Conservation (phyloP, 768 basidiomycete genomes). For the Amanita pseudoporphyria region DNA sequence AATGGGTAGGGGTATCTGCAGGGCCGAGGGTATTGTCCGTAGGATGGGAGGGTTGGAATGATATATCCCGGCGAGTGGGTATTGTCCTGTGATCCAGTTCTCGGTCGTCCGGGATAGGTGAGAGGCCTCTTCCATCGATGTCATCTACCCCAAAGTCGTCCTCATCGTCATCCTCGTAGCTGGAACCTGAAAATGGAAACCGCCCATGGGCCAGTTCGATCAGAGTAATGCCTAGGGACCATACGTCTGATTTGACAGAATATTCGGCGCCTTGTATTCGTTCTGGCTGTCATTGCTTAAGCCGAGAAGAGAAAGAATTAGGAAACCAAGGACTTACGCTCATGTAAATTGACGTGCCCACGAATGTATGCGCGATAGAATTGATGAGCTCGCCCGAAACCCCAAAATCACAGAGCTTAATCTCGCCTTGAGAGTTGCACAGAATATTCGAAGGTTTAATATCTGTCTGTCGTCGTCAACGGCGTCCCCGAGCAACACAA, state of each 20-base stretch:
- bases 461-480: slow-evolving; percentile 45
- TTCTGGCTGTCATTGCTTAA: slow-evolving; percentile 60
- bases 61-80: slow-evolving; percentile 29
- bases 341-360: slow-evolving; percentile 99
- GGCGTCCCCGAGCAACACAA: too few species aligned
- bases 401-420: slow-evolving; percentile 99
- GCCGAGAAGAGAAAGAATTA: too few species aligned
- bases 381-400: slow-evolving; percentile 99
- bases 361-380: slow-evolving; percentile 97
- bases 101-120: background rate
- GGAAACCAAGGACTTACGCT: slow-evolving; percentile 47
- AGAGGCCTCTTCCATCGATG: background rate
- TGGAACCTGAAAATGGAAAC: slow-evolving; percentile 92
- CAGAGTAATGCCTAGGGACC: slow-evolving; percentile 95
- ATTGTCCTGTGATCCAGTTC: slow-evolving; percentile 28
- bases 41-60: slow-evolving; percentile 10
- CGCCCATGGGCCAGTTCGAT: slow-evolving; percentile 95
- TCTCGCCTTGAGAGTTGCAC: slow-evolving; percentile 87
- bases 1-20: too few species aligned
- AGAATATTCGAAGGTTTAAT: slow-evolving; percentile 99
- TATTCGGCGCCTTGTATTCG: slow-evolving; percentile 98
- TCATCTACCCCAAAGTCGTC: background rate
- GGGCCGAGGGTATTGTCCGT: slow-evolving; percentile 29
- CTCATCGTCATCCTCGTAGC: slow-evolving; percentile 59
- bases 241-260: slow-evolving; percentile 98